Evolutionary conservation across 2,329 filamentous ascomycete species (phyloP).

Genomic region (Neonectria hederae): DNA sequence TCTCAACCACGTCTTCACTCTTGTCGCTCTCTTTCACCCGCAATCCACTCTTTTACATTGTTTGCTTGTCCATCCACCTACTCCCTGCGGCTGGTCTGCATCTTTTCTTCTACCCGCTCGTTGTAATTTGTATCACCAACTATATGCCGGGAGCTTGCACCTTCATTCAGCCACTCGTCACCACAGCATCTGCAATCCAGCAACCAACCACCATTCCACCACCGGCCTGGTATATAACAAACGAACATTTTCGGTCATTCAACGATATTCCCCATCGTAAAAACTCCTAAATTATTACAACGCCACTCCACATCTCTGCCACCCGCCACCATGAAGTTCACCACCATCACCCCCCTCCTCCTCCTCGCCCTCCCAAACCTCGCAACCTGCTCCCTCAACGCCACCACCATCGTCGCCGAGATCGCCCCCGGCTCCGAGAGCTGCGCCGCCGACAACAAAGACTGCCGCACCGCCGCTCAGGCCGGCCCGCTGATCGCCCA

Average conservation of each 20-base stretch:
- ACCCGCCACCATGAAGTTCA: constrained; percentile 42
- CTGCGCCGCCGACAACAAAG: constrained; percentile 61
- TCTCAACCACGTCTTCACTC: background rate
- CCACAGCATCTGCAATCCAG: background rate
- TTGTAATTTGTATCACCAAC: background rate
- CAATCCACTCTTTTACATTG: background rate
- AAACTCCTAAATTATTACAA: background rate
- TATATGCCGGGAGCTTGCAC: background rate
- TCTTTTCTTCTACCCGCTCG: background rate
- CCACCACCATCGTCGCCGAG: constrained; percentile 54
- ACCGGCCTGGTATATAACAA: background rate
- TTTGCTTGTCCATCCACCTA: background rate
- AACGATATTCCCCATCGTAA: background rate
- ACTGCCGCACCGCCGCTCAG: constrained; percentile 73
- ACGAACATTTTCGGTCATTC: background rate
- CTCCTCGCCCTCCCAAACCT: constrained; percentile 30
- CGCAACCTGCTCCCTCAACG: constrained; percentile 34
- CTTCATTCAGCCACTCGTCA: background rate
- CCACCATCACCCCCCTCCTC: constrained; percentile 28
- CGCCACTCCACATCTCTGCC: too few relatives aligned
- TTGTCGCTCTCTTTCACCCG: background rate
- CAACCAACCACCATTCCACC: background rate
- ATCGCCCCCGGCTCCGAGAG: constrained; percentile 67
- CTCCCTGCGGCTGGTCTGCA: background rate
- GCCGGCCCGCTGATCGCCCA: constrained; percentile 66